Evolutionary conservation across 1,284 basidiomycete genomes (phyloP).

Genomic region (Boletus hoseneyae): DNA sequence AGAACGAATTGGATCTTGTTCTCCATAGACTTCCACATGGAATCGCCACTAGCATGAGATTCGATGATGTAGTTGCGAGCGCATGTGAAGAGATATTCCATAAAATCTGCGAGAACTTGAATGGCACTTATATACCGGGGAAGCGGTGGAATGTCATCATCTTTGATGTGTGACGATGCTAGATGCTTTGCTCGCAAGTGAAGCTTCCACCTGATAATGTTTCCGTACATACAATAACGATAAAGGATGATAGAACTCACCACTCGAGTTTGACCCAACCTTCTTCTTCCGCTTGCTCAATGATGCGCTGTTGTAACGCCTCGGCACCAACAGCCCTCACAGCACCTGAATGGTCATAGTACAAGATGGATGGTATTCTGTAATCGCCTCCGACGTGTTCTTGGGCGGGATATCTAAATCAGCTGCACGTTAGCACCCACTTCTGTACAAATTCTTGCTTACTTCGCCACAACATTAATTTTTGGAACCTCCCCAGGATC

Average conservation of each 20-base stretch:
- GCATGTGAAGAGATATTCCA: slow-evolving; percentile 46
- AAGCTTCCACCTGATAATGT: slow-evolving; percentile 52
- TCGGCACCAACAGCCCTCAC: too few relatives aligned
- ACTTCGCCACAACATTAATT: neutral
- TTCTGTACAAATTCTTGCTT: neutral
- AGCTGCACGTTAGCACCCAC: slow-evolving; percentile 39
- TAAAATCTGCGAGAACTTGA: slow-evolving; percentile 50
- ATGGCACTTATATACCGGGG: slow-evolving; percentile 42
- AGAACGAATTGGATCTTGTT: slow-evolving; percentile 35
- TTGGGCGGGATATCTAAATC: too few relatives aligned
- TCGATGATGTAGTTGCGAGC: slow-evolving; percentile 45
- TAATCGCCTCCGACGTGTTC: too few relatives aligned
- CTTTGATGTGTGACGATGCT: slow-evolving; percentile 10
- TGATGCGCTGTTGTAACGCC: slow-evolving; percentile 28
- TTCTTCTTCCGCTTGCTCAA: slow-evolving; percentile 43
- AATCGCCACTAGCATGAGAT: slow-evolving; percentile 40
- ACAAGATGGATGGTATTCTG: too few relatives aligned
- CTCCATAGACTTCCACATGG: slow-evolving; percentile 35
- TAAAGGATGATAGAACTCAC: slow-evolving; percentile 27
- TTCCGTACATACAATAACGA: neutral
- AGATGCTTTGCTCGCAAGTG: slow-evolving; percentile 41
- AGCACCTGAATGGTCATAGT: too few relatives aligned
- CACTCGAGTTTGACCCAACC: slow-evolving; percentile 46
- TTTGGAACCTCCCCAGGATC: neutral
- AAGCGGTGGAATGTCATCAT: slow-evolving; percentile 39